Evolutionary conservation across 1,284 basidiomycete genomes (phyloP).

Genomic region (Mycosarcoma maydis): DNA sequence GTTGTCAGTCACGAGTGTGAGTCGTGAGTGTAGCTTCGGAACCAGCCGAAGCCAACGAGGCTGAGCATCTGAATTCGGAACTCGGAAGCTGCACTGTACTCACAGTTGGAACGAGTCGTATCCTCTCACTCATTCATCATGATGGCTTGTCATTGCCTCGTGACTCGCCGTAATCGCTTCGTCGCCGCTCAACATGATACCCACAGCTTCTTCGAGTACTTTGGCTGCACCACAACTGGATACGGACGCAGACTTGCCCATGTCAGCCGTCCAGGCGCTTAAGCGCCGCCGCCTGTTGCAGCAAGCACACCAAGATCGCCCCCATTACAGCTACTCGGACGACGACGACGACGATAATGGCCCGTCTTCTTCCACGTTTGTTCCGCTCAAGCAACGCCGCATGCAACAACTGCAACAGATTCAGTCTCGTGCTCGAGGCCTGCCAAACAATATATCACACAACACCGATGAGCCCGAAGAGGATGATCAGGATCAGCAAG

Average conservation of each 20-base stretch:
- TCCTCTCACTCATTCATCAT: background rate
- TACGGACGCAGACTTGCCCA: conserved; percentile 6
- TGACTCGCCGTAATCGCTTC: background rate
- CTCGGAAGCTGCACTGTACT: conserved; percentile 6
- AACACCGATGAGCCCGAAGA: conserved; percentile 9
- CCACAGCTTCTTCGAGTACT: conserved; percentile 17
- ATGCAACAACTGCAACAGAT: conserved; percentile 78
- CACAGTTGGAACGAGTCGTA: too few relatives aligned
- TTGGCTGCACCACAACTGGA: background rate
- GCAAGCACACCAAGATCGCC: conserved; percentile 33
- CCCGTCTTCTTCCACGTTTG: conserved; percentile 75
- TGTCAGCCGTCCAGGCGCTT: conserved; percentile 41
- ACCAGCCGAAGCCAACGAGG: too few relatives aligned
- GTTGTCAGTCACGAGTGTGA: too few relatives aligned
- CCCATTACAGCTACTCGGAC: conserved; percentile 56
- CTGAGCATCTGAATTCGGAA: too few relatives aligned
- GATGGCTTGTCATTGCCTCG: background rate
- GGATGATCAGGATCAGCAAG: conserved; percentile 69
- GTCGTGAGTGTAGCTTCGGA: too few relatives aligned
- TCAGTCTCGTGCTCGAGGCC: conserved; percentile 17
- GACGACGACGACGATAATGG: conserved; percentile 70
- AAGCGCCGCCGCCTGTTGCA: conserved; percentile 40
- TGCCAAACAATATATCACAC: background rate
- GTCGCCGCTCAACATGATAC: conserved; percentile 12
- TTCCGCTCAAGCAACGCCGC: conserved; percentile 86